Evolutionary conservation across 2,329 filamentous ascomycete species (phyloP), one percentile per base, ranked within the genome.

Genomic region (Aspergillus amoenus): DNA sequence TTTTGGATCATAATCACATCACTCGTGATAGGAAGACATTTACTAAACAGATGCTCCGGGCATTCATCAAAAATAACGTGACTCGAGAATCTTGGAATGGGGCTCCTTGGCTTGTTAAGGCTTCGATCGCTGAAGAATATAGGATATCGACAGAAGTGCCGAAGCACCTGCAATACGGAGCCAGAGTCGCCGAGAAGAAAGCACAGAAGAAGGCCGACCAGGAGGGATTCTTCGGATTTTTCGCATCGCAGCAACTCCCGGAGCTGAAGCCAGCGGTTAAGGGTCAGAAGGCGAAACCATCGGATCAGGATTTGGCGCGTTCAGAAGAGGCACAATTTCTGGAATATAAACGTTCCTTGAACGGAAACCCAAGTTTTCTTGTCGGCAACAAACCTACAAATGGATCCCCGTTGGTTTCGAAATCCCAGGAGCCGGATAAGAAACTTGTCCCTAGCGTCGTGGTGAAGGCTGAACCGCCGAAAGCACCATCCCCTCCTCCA

Each of bases 61-160:
- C 92, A 5, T 99, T 97, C 64, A 90, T 99, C 62, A 96, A 96
- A 72, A 93, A 95, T 74, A 94, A 92, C 0, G 89, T 97, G n/a
- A 89, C 88, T 2, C 82, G 93, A 60, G 94, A 97, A 69, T 85
- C 91, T 4, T 97, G 93, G 91, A 93, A 87, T 59, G 93, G 93
- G n/a, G 94, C 94, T 0, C 93, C 94, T 0, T 99, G 94, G 94
- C 79, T 96, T 55, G 93, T 97, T 17, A 97, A 95, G 76, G 84
- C 89, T 37, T 87, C 91, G 53, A 87, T 96, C 58, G 94, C 94
- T 1, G 85, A 86, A 45, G 83, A 88, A 61, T 96, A 94, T 73
- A 88, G 91, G 61, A 94, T 99, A 61, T 88, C 91, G 60, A 92
- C 87, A n/a, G 86, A 91, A 52, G 86, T 97, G 12, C 94, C 94